These are phyloP conservation scores for Fusarium anthophilum DNA, from an alignment of 2,329 filamentous ascomycete genomes.

Conservation along the genomic window DNA sequence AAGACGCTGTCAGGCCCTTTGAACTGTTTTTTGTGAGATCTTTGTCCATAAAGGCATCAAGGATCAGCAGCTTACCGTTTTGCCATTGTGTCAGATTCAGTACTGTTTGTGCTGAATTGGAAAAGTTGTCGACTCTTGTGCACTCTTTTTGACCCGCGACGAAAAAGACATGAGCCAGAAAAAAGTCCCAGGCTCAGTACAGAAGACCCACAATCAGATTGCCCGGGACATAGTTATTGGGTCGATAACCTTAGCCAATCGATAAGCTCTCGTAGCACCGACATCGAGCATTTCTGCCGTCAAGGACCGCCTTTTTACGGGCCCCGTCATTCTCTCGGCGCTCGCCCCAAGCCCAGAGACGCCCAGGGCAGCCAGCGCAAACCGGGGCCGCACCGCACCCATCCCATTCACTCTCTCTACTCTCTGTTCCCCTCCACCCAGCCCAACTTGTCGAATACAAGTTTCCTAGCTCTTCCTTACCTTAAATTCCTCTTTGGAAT, in stretches of 20 bases:
- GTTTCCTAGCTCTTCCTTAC: background rate
- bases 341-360: constrained; percentile 18
- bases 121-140: constrained; percentile 14
- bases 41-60: constrained; percentile 1
- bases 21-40: constrained; percentile 46
- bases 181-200: constrained; percentile 36
- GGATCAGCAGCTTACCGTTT: constrained; percentile 33
- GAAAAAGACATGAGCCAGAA: constrained; percentile 38
- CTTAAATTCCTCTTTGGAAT: background rate
- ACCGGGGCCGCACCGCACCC: constrained; percentile 33
- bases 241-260: constrained; percentile 4
- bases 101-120: constrained; percentile 1
- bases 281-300: constrained; percentile 43
- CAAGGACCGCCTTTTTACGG: constrained; percentile 39
- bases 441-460: constrained; percentile 7
- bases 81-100: constrained; percentile 32
- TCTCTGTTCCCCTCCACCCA: constrained; percentile 22
- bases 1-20: constrained; percentile 53
- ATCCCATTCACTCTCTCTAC: constrained; percentile 20
- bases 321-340: constrained; percentile 43
- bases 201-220: constrained; percentile 28
- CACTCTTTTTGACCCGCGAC: constrained; percentile 25
- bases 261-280: constrained; percentile 14
- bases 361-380: constrained; percentile 38
- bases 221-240: constrained; percentile 14